These are phyloP conservation scores for Barnettozyma pratensis DNA, from an alignment of 805 yeast genomes.

Conservation along the genomic window DNA sequence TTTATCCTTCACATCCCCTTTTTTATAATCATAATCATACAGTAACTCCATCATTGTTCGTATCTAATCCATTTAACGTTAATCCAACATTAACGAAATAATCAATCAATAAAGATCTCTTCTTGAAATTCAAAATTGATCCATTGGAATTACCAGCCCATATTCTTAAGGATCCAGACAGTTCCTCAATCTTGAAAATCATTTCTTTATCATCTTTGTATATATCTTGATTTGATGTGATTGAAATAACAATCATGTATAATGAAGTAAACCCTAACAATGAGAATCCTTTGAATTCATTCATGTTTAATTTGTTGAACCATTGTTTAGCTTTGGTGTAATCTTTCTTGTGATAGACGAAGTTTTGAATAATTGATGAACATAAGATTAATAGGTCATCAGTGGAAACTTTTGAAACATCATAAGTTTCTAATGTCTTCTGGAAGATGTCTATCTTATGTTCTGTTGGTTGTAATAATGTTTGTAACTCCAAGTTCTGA, in stretches of 20 bases:
- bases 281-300: conserved; percentile 12
- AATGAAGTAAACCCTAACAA: conserved; percentile 29
- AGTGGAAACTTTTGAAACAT: conserved; percentile 14
- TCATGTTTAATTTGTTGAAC: conserved; percentile 20
- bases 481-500: conserved; percentile 20
- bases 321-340: conserved; percentile 20
- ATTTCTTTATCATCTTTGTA: conserved; percentile 16
- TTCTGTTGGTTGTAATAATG: conserved; percentile 27
- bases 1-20: no score
- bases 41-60: background rate
- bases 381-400: conserved; percentile 23
- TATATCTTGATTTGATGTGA: conserved; percentile 15
- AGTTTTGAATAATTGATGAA: conserved; percentile 26
- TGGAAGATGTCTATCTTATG: conserved; percentile 19
- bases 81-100: conserved; percentile 25
- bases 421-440: conserved; percentile 17
- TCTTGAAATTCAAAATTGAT: conserved; percentile 22
- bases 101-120: conserved; percentile 29
- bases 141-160: conserved; percentile 31
- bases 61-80: conserved; percentile 22
- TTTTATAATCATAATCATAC: background rate
- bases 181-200: conserved; percentile 25
- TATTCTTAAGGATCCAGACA: conserved; percentile 28
- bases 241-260: conserved; percentile 20
- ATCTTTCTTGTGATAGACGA: conserved; percentile 22